Base-by-base conservation (phyloP, 345 rosid species). In the Luvunga scandens region DNA sequence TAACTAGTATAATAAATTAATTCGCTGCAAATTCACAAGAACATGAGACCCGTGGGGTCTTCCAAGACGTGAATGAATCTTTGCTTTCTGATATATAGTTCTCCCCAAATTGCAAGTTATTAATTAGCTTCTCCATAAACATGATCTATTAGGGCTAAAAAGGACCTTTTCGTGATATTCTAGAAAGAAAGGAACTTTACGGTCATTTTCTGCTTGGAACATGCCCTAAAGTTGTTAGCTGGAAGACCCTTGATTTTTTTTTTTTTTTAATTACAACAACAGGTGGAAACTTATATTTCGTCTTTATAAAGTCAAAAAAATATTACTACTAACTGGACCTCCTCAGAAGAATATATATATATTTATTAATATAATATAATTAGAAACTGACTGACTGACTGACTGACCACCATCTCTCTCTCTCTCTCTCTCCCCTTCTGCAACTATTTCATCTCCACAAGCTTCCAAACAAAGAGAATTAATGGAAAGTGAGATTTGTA, bases 401-500 rank as follows among this genome's bases (percentile, higher is more conserved):
- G 83, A 75, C 88, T 79, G 79, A 77, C 90, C 84, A 80, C 86
- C 87, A 80, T 83, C 66, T 77, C 72, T 66, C 53, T 82, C 80
- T 81, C 67, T 36, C 76, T 53, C 10, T 38, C 36, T 34, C 38
- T 36, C 45, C 13, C 61, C 63, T 57, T 79, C 91, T 85, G 86
- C 90, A 86, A 79, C 88, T 82, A 78, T 90, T 88, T 86, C 84
- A 83, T 80, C 85, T 81, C 81, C 90, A 86, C 92, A 89, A 92
- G 86, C 92, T 88, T 89, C 94, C 95, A 91, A 95, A 91, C 92
- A 77, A 86, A 85, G 97, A 86, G 94, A 91, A 90, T 89, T 88
- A 88, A 88, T 87, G 89, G 97, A 93, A 91, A 91, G 92, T 87
- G 88, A 85, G 96, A 86, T 87, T 88, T 86, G 81, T 87, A 76